Percentiles rank a stretch among this genome's conserved stretches.
These are phyloP conservation scores for Malassezia equina DNA, from an alignment of 1,284 basidiomycete species.

Conservation along the genomic window DNA sequence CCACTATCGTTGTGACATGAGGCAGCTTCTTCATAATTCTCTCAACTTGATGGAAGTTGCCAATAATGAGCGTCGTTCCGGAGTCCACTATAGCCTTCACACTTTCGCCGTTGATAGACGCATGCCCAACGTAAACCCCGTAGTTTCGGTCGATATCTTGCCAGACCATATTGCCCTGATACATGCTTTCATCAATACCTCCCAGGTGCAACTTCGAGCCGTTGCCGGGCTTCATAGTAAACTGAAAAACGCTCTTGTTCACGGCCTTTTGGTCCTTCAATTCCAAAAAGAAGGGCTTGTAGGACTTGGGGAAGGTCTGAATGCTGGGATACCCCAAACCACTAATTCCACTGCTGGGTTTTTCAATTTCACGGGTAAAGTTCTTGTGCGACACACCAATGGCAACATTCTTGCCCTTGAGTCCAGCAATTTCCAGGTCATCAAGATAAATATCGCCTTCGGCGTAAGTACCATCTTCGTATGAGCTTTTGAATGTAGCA, in stretches of 20 bases:
- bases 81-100: slow-evolving; percentile 54
- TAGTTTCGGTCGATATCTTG: slow-evolving; percentile 39
- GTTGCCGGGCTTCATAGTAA: slow-evolving; percentile 52
- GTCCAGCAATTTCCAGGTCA: slow-evolving; percentile 49
- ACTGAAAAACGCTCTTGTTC: slow-evolving; percentile 47
- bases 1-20: slow-evolving; percentile 46
- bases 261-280: slow-evolving; percentile 22
- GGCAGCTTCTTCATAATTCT: slow-evolving; percentile 52
- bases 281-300: slow-evolving; percentile 31
- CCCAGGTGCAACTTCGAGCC: slow-evolving; percentile 58
- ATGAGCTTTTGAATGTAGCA: slow-evolving; percentile 52
- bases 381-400: slow-evolving; percentile 44
- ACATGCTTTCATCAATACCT: slow-evolving; percentile 26
- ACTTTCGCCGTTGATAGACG: slow-evolving; percentile 29
- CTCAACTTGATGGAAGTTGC: slow-evolving; percentile 40
- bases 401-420: slow-evolving; percentile 42
- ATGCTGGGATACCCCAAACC: slow-evolving; percentile 45
- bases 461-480: slow-evolving; percentile 56
- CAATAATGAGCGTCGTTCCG: slow-evolving; percentile 52
- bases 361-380: slow-evolving; percentile 25
- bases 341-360: slow-evolving; percentile 37
- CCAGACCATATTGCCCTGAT: slow-evolving; percentile 48
- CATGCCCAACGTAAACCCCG: slow-evolving; percentile 42
- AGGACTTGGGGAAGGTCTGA: slow-evolving; percentile 24
- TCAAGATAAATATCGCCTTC: slow-evolving; percentile 55